Evolutionary conservation across 306 rosid genomes (phyloP).

Genomic region (Hylodesmum podocarpum): DNA sequence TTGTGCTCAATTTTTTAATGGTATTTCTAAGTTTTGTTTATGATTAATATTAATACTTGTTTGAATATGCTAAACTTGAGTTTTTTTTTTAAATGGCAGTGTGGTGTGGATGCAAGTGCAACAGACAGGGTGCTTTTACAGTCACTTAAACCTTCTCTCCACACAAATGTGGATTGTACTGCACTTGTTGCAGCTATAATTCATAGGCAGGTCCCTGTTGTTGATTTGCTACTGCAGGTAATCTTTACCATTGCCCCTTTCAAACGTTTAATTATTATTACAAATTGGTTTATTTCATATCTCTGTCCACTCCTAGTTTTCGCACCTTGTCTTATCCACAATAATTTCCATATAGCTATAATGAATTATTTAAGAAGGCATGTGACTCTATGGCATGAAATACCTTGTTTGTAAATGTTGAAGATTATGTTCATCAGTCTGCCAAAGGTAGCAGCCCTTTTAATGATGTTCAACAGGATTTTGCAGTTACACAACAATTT

Average conservation of each 20-base stretch:
- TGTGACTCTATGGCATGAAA: background rate
- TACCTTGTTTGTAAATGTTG: background rate
- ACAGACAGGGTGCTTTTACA: conserved; percentile 70
- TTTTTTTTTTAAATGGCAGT: conserved; percentile 51
- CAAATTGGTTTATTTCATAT: conserved; percentile 3
- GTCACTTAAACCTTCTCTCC: conserved; percentile 85
- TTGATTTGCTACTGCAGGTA: conserved; percentile 77
- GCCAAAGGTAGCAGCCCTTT: background rate
- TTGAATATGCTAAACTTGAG: conserved; percentile 16
- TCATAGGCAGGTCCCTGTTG: conserved; percentile 79
- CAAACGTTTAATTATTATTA: conserved; percentile 14
- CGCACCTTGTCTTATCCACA: background rate
- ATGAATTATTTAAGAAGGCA: background rate
- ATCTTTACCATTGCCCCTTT: conserved; percentile 26
- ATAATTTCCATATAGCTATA: background rate
- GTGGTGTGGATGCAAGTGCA: conserved; percentile 73
- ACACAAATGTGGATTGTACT: conserved; percentile 79
- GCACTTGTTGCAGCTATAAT: conserved; percentile 86
- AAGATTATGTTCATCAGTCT: background rate
- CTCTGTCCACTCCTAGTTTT: background rate
- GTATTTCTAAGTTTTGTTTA: background rate
- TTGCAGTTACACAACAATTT: background rate
- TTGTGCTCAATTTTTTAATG: background rate
- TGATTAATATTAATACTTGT: conserved; percentile 1
- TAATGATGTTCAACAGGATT: background rate